Percentiles rank a stretch among this genome's conserved stretches.
These are phyloP conservation scores for Aspergillus sp. DNA, from an alignment of 2,329 filamentous ascomycete genomes.

Conservation along the genomic window DNA sequence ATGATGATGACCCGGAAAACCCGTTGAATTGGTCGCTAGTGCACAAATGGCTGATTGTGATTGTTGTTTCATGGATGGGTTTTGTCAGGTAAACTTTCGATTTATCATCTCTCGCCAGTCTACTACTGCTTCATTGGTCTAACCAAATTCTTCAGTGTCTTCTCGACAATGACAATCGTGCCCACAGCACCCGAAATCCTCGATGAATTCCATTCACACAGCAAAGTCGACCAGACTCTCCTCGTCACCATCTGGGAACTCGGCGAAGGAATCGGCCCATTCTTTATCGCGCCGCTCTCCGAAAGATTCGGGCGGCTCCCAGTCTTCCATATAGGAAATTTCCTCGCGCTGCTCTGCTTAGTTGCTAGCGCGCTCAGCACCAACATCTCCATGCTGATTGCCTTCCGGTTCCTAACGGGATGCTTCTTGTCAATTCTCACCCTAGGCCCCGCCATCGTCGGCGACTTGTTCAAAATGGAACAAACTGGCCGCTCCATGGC, in stretches of 20 bases:
- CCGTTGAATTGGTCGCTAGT: slow-evolving; percentile 20
- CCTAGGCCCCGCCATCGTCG: background rate
- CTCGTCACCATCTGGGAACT: slow-evolving; percentile 54
- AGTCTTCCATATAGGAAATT: slow-evolving; percentile 44
- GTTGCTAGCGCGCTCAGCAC: slow-evolving; percentile 36
- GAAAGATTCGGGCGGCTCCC: slow-evolving; percentile 47
- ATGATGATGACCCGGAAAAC: slow-evolving; percentile 18
- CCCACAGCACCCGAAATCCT: background rate
- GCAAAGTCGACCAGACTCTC: slow-evolving; percentile 28
- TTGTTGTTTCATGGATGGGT: slow-evolving; percentile 15
- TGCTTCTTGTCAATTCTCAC: background rate
- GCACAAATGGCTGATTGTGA: slow-evolving; percentile 23
- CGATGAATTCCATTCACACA: slow-evolving; percentile 11
- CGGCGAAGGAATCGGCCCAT: slow-evolving; percentile 50
- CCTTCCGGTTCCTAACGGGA: background rate
- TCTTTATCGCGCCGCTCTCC: slow-evolving; percentile 49
- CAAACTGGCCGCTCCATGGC: background rate
- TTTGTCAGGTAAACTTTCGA: slow-evolving; percentile 9
- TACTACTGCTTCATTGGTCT: background rate
- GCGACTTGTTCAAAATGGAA: background rate
- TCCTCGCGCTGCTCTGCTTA: slow-evolving; percentile 38
- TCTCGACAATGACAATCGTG: background rate
- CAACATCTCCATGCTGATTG: background rate
- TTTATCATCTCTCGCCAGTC: background rate
- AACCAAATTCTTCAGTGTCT: background rate